These are phyloP conservation scores for Nicotiana knightiana DNA, from an alignment of 257 asterid genomes.

Conservation along the genomic window DNA sequence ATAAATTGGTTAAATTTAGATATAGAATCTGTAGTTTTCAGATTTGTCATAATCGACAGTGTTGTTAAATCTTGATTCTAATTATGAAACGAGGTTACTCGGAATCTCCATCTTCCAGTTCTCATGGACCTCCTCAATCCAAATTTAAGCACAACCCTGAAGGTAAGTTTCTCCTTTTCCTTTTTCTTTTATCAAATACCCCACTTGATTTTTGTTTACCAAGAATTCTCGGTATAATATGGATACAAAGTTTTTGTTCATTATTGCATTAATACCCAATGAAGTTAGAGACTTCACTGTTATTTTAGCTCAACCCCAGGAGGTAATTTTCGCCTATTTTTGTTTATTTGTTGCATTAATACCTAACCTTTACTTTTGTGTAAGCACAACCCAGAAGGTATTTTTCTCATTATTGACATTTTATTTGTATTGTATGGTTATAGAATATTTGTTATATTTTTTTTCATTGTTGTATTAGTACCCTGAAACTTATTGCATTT, in stretches of 20 bases:
- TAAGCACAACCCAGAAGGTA: constrained; percentile 2
- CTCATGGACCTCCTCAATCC: constrained; percentile 72
- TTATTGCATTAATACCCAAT: not conserved
- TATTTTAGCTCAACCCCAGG: constrained; percentile 12
- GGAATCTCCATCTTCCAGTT: constrained; percentile 69
- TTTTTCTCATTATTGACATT: not conserved
- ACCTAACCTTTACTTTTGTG: not conserved
- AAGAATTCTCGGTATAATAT: not conserved
- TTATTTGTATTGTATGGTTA: not conserved
- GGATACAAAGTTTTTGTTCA: not conserved
- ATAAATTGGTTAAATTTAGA: not conserved
- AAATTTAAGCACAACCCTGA: constrained; percentile 61
- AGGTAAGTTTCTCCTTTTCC: constrained; percentile 29
- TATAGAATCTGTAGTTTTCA: not conserved
- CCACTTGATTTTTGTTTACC: not conserved
- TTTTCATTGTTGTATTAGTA: not conserved
- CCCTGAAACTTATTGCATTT: not conserved
- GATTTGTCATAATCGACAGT: not conserved
- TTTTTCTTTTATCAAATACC: not conserved
- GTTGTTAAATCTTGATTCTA: not conserved
- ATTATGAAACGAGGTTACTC: constrained; percentile 77
- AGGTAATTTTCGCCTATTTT: not conserved
- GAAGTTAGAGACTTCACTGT: constrained; percentile 12
- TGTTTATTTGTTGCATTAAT: constrained; percentile 9
- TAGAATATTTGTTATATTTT: not conserved